Percentiles rank a stretch among this genome's conserved stretches.
phyloP scores from a whole-genome alignment of 2,329 filamentous ascomycete species.

The Penicillium sp. region DNA sequence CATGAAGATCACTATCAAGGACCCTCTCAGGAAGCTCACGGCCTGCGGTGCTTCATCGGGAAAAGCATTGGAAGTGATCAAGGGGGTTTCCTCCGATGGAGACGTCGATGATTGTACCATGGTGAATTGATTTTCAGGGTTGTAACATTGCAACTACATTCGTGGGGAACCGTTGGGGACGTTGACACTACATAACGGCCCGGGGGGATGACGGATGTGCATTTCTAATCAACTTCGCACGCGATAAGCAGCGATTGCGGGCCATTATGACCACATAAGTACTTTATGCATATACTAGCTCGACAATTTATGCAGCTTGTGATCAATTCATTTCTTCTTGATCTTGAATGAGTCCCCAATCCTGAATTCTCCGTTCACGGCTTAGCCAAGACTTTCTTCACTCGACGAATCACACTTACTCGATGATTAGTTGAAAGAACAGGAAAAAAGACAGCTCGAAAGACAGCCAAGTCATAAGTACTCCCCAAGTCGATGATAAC shows the following conservation, averaged over 20 bases:
- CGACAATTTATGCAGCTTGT: background rate
- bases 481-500: too few relatives aligned
- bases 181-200: background rate
- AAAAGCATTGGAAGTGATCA: conserved; percentile 7
- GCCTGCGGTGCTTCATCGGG: background rate
- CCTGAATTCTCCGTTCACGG: too few relatives aligned
- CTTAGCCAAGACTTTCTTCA: too few relatives aligned
- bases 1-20: conserved; percentile 22
- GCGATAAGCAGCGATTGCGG: conserved; percentile 9
- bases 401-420: too few relatives aligned
- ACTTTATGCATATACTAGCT: too few relatives aligned
- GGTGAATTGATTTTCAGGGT: background rate
- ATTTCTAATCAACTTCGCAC: conserved; percentile 20
- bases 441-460: too few relatives aligned
- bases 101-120: conserved; percentile 13
- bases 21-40: conserved; percentile 14
- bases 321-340: too few relatives aligned
- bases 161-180: background rate
- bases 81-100: conserved; percentile 18
- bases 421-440: too few relatives aligned
- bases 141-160: background rate
- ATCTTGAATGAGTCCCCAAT: too few relatives aligned
- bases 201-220: conserved; percentile 11
- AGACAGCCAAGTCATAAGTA: too few relatives aligned
- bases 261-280: background rate